Evolutionary conservation across 345 rosid genomes (phyloP).

Genomic region (Hibiscus mutabilis): DNA sequence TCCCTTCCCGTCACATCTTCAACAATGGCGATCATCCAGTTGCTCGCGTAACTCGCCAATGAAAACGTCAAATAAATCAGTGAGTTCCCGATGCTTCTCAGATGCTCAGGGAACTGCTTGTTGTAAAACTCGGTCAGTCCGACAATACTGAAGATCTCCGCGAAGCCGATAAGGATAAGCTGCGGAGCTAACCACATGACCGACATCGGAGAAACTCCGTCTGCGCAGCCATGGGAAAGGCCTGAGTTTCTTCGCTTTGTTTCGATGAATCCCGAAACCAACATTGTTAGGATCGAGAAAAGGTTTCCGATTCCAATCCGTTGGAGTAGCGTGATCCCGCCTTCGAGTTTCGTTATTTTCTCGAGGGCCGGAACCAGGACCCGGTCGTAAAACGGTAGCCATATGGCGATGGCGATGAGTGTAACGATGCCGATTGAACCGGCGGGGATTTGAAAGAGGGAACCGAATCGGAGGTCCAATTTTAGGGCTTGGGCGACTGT

Average conservation of each 20-base stretch:
- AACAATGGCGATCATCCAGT: conserved; percentile 11
- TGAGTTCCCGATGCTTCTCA: conserved; percentile 33
- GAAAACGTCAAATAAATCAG: conserved; percentile 18
- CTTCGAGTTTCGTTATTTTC: conserved; percentile 21
- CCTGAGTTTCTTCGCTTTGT: conserved; percentile 21
- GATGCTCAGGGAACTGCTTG: conserved; percentile 36
- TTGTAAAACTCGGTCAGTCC: conserved; percentile 39
- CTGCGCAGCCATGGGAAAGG: conserved; percentile 9
- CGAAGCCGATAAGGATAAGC: conserved; percentile 25
- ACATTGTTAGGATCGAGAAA: conserved; percentile 16
- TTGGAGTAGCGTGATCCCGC: conserved; percentile 19
- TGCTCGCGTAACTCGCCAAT: conserved; percentile 17
- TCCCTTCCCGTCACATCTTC: conserved; percentile 9
- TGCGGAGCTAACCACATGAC: conserved; percentile 37
- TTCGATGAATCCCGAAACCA: conserved; percentile 23
- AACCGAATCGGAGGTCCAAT: conserved; percentile 35
- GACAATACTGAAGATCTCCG: conserved; percentile 22
- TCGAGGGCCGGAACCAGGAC: conserved; percentile 24
- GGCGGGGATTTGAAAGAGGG: conserved; percentile 37
- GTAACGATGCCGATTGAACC: conserved; percentile 33
- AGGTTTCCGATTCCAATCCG: conserved; percentile 30
- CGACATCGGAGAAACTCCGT: conserved; percentile 19
- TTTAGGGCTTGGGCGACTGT: conserved; percentile 37
- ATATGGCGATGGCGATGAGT: conserved; percentile 24
- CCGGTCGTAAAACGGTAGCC: conserved; percentile 40